Evolutionary conservation across 2,329 filamentous ascomycete species (phyloP), one percentile per base, ranked within the genome.

Genomic region (Fusarium irregulare): DNA sequence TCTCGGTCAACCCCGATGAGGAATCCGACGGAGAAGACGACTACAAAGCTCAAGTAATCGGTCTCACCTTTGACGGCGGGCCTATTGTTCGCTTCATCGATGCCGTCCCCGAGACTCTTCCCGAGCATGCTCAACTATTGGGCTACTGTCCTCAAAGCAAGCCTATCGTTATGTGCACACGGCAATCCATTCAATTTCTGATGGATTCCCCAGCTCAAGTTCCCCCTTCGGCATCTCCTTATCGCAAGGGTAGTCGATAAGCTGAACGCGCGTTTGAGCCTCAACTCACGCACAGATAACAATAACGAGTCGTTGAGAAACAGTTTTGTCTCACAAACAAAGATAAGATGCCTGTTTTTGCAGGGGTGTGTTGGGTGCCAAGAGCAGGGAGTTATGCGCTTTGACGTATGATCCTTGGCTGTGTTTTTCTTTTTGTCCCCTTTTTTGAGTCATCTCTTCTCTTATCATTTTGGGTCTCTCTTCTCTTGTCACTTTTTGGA

Each of bases 1-100:
- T 82, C 46, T 76, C 75, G 49, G 78, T 66, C 53, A 71, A 76
- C 48, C 71, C 70, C 13, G 77, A 81, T 28, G 78, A 81, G 12
- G 78, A 78, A 6, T 72, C 76, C 5, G 76, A 79, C 28, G 76
- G 34, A n/a, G 10, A 11, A 27, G 49, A 76, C 9, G 77, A 78
- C 3, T 67, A 75, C 25, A 74, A 76, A 8, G 80, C 73, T 46
- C 75, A 80, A 27, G 79, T 85, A 6, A 76, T 85, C 45, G 83
- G 83, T 41, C 83, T 83, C 69, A 83, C 82, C 3, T 76, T 83
- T 12, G 78, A 82, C 7, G 83, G 83, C 16, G 81, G 81, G 4
- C 83, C 83, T 4, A 85, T 85, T 53, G 71, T 85, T n/a, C 79
- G 80, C 20, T 83, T 85, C 60, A 76, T 71, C 37, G 74, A 80